These are phyloP conservation scores for Crepidotus variabilis DNA, from an alignment of 768 basidiomycete species.

Conservation along the genomic window DNA sequence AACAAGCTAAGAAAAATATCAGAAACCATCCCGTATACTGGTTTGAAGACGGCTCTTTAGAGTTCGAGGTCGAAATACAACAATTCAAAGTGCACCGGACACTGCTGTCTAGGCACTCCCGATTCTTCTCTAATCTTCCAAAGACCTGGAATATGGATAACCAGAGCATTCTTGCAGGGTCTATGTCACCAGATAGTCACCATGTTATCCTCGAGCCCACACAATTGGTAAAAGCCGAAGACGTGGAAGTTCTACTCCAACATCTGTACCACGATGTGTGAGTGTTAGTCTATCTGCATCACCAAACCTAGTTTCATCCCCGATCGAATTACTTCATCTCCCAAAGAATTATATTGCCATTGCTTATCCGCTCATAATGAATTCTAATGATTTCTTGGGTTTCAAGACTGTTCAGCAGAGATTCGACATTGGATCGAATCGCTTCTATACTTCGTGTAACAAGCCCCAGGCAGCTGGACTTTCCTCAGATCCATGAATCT, in stretches of 20 bases:
- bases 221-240: slow-evolving; percentile 34
- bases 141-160: background rate
- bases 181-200: background rate
- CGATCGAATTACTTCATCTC: background rate
- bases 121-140: slow-evolving; percentile 19
- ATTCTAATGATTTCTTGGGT: background rate
- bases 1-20: too few relatives aligned
- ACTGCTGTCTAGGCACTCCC: slow-evolving; percentile 51
- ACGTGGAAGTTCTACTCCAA: slow-evolving; percentile 55
- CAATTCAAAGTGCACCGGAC: slow-evolving; percentile 56
- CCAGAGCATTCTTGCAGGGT: background rate
- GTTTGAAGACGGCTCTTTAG: slow-evolving; percentile 63
- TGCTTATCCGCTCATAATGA: too few relatives aligned
- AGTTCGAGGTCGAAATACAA: slow-evolving; percentile 40
- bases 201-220: slow-evolving; percentile 25
- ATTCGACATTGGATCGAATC: slow-evolving; percentile 43
- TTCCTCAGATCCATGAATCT: slow-evolving; percentile 46
- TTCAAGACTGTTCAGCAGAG: slow-evolving; percentile 42
- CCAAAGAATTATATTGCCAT: too few relatives aligned
- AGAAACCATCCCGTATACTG: slow-evolving; percentile 49
- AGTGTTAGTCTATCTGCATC: slow-evolving; percentile 24
- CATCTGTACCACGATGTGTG: slow-evolving; percentile 69
- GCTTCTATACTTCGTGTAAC: slow-evolving; percentile 55
- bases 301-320: background rate
- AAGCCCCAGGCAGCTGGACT: slow-evolving; percentile 50